These are phyloP conservation scores for Clarireedia monteithiana DNA, from an alignment of 2,329 filamentous ascomycete genomes.

Conservation along the genomic window DNA sequence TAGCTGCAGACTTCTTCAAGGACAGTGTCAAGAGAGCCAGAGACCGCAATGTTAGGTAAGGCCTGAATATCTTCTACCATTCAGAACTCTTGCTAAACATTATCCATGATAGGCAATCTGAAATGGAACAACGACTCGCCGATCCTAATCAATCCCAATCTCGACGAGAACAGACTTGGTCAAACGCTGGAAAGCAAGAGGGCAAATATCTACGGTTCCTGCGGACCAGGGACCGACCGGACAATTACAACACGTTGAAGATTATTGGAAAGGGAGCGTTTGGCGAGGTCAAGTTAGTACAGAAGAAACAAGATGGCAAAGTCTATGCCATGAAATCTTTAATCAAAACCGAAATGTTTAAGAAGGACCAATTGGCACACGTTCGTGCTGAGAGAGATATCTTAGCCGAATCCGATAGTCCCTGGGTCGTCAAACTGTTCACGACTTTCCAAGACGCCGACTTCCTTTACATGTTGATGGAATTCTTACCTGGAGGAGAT, in stretches of 20 bases:
- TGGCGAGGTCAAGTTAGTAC: conserved; percentile 94
- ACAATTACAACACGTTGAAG: conserved; percentile 94
- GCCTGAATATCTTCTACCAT: not conserved
- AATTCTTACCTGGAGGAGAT: conserved; percentile 95
- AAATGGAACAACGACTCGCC: conserved; percentile 78
- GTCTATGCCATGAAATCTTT: conserved; percentile 98
- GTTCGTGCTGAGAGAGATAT: conserved; percentile 97
- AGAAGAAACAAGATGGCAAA: conserved; percentile 92
- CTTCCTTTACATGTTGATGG: conserved; percentile 99
- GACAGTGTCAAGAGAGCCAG: conserved; percentile 94
- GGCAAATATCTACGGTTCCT: conserved; percentile 90
- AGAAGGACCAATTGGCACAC: conserved; percentile 95
- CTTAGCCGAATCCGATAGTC: conserved; percentile 96
- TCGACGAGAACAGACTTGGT: conserved; percentile 77
- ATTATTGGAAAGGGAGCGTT: conserved; percentile 99
- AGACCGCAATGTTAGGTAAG: conserved; percentile 88
- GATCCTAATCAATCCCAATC: conserved; percentile 67
- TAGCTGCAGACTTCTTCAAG: conserved; percentile 91
- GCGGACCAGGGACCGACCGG: conserved; percentile 83
- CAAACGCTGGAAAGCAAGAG: conserved; percentile 78
- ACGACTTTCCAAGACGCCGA: conserved; percentile 96
- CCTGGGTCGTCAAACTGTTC: conserved; percentile 97
- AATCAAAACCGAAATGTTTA: conserved; percentile 99
- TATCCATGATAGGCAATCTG: conserved; percentile 60
- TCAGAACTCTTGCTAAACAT: not conserved